Evolutionary conservation across 2,329 filamentous ascomycete genomes (phyloP).

Genomic region (Ceratocystis variospora): DNA sequence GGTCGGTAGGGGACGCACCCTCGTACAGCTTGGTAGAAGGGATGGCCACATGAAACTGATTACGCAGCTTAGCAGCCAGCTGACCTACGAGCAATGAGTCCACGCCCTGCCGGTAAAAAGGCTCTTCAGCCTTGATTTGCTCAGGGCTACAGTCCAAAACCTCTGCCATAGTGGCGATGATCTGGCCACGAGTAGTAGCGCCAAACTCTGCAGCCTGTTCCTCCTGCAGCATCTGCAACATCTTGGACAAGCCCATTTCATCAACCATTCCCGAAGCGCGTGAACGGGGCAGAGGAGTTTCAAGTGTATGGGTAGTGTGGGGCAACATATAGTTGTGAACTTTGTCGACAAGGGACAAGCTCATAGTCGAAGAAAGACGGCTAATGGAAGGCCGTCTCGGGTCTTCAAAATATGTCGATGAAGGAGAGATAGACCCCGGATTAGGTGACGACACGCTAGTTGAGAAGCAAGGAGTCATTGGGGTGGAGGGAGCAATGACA

Average conservation of each 20-base stretch:
- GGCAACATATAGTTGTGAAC: conserved; percentile 30
- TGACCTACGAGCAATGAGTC: conserved; percentile 41
- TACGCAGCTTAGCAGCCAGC: conserved; percentile 37
- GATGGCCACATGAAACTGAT: conserved; percentile 35
- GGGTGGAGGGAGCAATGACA: conserved; percentile 8
- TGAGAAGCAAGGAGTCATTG: conserved; percentile 2
- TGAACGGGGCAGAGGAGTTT: conserved; percentile 26
- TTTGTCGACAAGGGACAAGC: conserved; percentile 6
- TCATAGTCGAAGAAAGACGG: conserved; percentile 14
- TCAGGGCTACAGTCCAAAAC: conserved; percentile 30
- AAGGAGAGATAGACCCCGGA: background rate
- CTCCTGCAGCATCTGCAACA: conserved; percentile 23
- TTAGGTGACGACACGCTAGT: background rate
- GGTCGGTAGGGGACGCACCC: conserved; percentile 31
- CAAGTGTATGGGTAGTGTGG: conserved; percentile 26
- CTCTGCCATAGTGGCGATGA: conserved; percentile 32
- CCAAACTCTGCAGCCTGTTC: conserved; percentile 22
- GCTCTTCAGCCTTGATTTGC: conserved; percentile 30
- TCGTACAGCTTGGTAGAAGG: conserved; percentile 40
- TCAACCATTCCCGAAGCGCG: conserved; percentile 26
- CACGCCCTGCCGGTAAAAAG: conserved; percentile 41
- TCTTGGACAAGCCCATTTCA: conserved; percentile 26
- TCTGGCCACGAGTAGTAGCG: conserved; percentile 27
- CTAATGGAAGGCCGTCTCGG: conserved; percentile 8
- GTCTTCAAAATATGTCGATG: conserved; percentile 12